These are phyloP conservation scores for Multifurca ochricompacta DNA, from an alignment of 768 basidiomycete genomes.

Conservation along the genomic window DNA sequence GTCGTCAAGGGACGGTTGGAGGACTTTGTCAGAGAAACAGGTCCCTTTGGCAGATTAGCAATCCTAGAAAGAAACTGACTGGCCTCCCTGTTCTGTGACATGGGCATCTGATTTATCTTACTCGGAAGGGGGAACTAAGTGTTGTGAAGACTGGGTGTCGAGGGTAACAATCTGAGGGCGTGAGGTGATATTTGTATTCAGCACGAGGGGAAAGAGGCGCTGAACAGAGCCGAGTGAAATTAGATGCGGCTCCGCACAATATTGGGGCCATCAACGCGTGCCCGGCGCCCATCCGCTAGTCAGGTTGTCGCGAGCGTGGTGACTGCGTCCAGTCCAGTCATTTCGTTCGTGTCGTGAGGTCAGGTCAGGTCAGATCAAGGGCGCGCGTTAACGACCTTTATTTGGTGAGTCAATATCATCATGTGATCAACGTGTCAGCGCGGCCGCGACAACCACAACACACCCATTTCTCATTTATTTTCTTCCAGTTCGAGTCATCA, in stretches of 20 bases:
- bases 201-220: neutral
- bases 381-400: no score
- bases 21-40: slow-evolving; percentile 35
- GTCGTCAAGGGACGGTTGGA: slow-evolving; percentile 50
- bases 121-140: no score
- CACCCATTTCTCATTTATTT: neutral
- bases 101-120: no score
- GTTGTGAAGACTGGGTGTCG: no score
- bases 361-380: no score
- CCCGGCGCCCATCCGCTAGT: neutral
- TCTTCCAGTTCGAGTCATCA: neutral
- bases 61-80: slow-evolving; percentile 26
- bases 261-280: neutral
- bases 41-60: slow-evolving; percentile 22
- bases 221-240: neutral
- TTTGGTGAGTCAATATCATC: neutral
- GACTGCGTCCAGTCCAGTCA: no score
- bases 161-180: neutral
- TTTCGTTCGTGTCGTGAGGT: no score
- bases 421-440: neutral
- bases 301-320: neutral
- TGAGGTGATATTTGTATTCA: neutral
- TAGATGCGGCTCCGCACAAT: neutral
- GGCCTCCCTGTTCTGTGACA: slow-evolving; percentile 27
- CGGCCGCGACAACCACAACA: neutral